A percentile compares a stretch with the other conserved stretches of the same genome.
Evolutionary conservation across 495 filamentous ascomycete species (phyloP).

Genomic region (Bryoglossum gracile): DNA sequence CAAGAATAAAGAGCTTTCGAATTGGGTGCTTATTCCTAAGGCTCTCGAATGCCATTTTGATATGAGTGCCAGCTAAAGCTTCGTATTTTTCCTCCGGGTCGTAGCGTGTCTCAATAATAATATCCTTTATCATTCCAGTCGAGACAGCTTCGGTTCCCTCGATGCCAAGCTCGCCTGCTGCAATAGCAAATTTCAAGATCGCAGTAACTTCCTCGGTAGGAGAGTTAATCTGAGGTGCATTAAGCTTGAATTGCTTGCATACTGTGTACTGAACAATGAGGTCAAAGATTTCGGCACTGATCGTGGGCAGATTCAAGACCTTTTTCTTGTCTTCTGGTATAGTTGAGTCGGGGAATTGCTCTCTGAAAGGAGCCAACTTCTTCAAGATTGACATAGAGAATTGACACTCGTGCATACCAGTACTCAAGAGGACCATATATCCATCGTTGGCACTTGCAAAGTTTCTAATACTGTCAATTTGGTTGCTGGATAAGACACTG

Average conservation of each 20-base stretch:
- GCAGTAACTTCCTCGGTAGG: background rate
- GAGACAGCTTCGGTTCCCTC: background rate
- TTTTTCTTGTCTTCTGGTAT: no score
- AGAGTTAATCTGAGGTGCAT: background rate
- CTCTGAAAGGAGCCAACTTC: no score
- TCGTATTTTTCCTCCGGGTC: background rate
- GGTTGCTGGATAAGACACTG: no score
- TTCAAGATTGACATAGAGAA: no score
- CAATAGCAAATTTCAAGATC: background rate
- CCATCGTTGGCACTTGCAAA: no score
- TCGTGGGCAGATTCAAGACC: no score
- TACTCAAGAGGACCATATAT: no score
- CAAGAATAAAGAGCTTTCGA: background rate
- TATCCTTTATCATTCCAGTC: background rate
- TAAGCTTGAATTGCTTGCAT: background rate
- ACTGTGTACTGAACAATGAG: background rate
- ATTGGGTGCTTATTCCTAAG: background rate
- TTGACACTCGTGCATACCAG: no score
- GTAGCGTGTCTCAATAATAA: background rate
- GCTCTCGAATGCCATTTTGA: background rate
- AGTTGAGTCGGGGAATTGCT: no score
- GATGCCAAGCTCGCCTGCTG: background rate
- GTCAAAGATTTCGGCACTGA: no score
- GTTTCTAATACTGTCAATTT: no score
- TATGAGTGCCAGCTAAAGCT: background rate